Conservation (phyloP, 2,329 filamentous ascomycete genomes). For the Fusarium subtropicale region DNA sequence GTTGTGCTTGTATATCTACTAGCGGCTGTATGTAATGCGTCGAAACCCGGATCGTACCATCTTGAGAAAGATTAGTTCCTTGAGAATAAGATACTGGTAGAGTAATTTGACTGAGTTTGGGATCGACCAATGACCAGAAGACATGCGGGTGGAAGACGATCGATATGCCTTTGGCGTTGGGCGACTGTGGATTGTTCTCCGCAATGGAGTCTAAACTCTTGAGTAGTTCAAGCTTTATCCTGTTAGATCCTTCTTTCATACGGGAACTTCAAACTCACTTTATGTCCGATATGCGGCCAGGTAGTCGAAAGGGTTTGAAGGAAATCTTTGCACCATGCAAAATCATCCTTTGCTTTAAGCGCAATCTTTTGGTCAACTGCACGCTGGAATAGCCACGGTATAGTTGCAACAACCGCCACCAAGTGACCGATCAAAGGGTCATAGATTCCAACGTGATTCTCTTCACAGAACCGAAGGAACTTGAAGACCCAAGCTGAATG, state of each 20-base stretch:
- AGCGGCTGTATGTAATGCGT: conserved; percentile 19
- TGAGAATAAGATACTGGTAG: neutral
- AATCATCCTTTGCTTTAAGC: conserved; percentile 1
- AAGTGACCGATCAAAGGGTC: conserved; percentile 13
- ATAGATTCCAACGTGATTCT: neutral
- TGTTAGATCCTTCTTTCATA: neutral
- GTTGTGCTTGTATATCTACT: neutral
- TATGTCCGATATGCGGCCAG: conserved; percentile 32
- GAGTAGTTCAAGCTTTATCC: conserved; percentile 3
- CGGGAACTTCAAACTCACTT: neutral
- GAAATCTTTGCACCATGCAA: conserved; percentile 11
- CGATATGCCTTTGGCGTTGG: neutral
- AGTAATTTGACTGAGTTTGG: conserved; percentile 15
- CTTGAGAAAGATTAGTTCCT: neutral
- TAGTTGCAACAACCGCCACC: conserved; percentile 22
- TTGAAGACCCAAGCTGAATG: conserved; percentile 18
- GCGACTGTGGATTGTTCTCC: neutral
- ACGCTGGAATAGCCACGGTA: conserved; percentile 29
- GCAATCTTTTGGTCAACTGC: conserved; percentile 8
- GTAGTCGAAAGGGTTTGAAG: neutral
- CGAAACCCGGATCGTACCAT: conserved; percentile 9
- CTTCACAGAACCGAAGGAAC: neutral
- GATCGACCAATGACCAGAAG: conserved; percentile 19
- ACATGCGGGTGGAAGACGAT: conserved; percentile 9
- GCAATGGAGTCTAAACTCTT: conserved; percentile 1